Base-by-base conservation (phyloP, 306 rosid genomes). In the Fragaria ananassa region DNA sequence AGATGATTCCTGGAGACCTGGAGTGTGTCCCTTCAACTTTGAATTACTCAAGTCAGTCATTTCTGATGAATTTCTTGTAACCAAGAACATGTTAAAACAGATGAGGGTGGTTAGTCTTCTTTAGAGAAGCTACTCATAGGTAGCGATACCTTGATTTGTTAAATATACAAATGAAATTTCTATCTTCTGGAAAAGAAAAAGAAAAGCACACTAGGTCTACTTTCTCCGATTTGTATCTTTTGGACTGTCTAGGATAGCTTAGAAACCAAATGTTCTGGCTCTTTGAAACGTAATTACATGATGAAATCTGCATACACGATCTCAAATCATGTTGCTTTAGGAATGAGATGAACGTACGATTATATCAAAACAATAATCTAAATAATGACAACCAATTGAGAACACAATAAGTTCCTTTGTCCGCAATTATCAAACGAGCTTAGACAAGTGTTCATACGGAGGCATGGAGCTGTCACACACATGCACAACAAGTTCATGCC, bases 401-500 rank as follows among this genome's bases (percentile, higher is more conserved):
- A 23, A 50, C 46, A 71, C 8, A 50, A 15, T 7, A 31, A 46
- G 21, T 69, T 9, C 21, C 42, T 34, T 70, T 19, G 46, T 71
- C 63, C 15, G 71, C 51, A 67, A 41, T 67, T 67, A n/a, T 68
- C 17, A 70, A 49, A 70, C 74, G 17, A 60, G 63, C 50, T 3
- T 3, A 35, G n/a, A 56, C 4, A 1, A 6, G 58, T 51, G 58
- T 19, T 51, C 58, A n/a, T n/a, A 54, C 8, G 51, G 10, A 45
- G 60, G 9, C 9, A 54, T 54, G 51, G 10, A 45, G 51, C 61
- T 72, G 79, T 72, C 77, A 37, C 73, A 54, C 77, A 63, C 80
- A 71, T 79, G 83, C 23, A 58, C 62, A 42, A 25, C 41, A 17
- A 72, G 61, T 83, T 60, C 56, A 47, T 79, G 68, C 11, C 81